A percentile compares a stretch with the other conserved stretches of the same genome.
Conservation (phyloP, 1,284 basidiomycete species). For the Lentinula novae-zelandiae region DNA sequence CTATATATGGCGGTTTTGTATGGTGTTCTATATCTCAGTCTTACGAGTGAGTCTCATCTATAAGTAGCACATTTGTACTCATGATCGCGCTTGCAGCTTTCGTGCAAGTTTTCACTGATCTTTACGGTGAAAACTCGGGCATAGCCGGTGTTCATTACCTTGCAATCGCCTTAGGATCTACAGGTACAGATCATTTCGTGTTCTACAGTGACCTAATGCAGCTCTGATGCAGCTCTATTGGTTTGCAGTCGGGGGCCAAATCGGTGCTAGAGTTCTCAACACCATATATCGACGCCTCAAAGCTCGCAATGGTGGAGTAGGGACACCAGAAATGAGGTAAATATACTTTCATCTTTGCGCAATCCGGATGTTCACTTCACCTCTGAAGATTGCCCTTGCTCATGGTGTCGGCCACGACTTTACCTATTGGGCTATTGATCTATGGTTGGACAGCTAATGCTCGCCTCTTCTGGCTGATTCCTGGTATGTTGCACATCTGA, state of each 20-base stretch:
- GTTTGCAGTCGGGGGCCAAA: slow-evolving; percentile 29
- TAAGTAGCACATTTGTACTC: background rate
- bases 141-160: slow-evolving; percentile 43
- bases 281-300: slow-evolving; percentile 36
- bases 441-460: slow-evolving; percentile 29
- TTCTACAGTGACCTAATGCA: background rate
- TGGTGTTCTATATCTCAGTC: slow-evolving; percentile 38
- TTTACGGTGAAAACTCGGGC: slow-evolving; percentile 33
- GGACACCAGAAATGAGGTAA: slow-evolving; percentile 37
- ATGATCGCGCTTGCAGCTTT: slow-evolving; percentile 22
- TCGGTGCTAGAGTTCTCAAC: slow-evolving; percentile 36
- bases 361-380: background rate
- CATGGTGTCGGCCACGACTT: slow-evolving; percentile 26
- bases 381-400: slow-evolving; percentile 24
- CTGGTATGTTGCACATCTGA: slow-evolving; percentile 18
- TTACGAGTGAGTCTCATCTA: slow-evolving; percentile 25
- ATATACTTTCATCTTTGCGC: background rate
- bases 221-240: background rate
- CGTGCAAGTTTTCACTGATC: slow-evolving; percentile 30
- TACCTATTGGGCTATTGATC: slow-evolving; percentile 31
- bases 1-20: slow-evolving; percentile 38
- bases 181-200: slow-evolving; percentile 16
- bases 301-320: slow-evolving; percentile 31
- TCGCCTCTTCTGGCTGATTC: slow-evolving; percentile 25
- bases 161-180: slow-evolving; percentile 32